Evolutionary conservation across 768 basidiomycete species (phyloP), one percentile per base, ranked within the genome.

Genomic region (Termitomyces sp.): DNA sequence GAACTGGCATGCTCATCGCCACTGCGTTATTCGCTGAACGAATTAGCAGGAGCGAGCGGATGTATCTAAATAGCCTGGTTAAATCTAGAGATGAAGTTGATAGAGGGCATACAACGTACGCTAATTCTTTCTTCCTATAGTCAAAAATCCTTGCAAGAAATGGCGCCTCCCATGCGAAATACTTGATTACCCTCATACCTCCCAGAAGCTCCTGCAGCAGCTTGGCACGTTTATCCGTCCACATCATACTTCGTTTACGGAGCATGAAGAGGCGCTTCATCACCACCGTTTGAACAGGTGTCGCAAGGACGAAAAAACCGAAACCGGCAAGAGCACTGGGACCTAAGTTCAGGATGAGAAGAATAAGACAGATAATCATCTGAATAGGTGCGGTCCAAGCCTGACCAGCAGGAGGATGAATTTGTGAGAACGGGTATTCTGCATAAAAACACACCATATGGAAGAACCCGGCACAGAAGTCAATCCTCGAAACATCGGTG

Each of bases 151-250:
- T 84, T 16, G 83, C 75, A 26, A 96, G 78, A 71, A 93, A 95
- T 0, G 95, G 91, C 1, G 72, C 66, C 67, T 94, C 92, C 92
- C 92, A 95, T 5, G 89, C 86, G 71, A 95, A 95, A 70, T 88
- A 87, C 71, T 97, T 97, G 79, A 97, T 90, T 61, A 96, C 82
- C 63, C 91, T 88, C 84, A 97, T 95, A 1, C 91, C 91, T 14
- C 87, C 86, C 0, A 97, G 74, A 1, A 98, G 79, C 69, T 98
- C 95, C 69, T 95, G 94, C 12, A 97, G 80, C 4, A 95, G 74
- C 67, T 93, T 94, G 14, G 90, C 89, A 10, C 95, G 84, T 68
- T 89, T 91, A 68, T 98, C 95, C 5, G 89, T 97, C 89, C 89
- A 96, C 0, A 72, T 70, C 91, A 95, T 95, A 54, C 85, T 83